A percentile compares a stretch with the other conserved stretches of the same genome.
phyloP scores from a whole-genome alignment of 139 green algal genomes.

The Pleodorina starrii region DNA sequence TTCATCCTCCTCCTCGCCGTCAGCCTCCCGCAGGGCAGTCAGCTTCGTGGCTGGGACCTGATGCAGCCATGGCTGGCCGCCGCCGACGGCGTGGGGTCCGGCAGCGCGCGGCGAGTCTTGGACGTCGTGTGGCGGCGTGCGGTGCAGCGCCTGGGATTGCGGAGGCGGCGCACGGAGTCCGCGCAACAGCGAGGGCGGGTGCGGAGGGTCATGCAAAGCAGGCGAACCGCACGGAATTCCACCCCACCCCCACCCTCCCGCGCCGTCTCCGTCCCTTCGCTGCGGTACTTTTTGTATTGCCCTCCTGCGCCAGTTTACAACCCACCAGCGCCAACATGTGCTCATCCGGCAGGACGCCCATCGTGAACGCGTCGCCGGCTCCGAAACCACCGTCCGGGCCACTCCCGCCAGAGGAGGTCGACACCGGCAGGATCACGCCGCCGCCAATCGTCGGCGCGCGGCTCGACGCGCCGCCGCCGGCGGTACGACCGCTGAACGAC shows the following conservation, averaged over 20 bases:
- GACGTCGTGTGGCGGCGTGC: no score
- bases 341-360: neutral
- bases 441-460: neutral
- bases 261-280: no score
- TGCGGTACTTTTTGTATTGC: no score
- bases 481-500: neutral
- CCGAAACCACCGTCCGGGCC: neutral
- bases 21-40: constrained; percentile 2
- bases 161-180: no score
- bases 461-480: neutral
- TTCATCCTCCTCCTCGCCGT: neutral
- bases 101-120: neutral
- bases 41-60: constrained; percentile 24
- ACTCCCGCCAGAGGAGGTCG: neutral
- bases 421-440: neutral
- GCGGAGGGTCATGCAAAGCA: no score
- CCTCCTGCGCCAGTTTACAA: no score
- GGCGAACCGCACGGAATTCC: no score
- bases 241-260: no score
- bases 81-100: neutral
- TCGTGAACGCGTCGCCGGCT: neutral
- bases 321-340: neutral
- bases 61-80: constrained; percentile 15
- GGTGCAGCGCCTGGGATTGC: neutral
- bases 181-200: no score